Evolutionary conservation across 2,329 filamentous ascomycete species (phyloP).

Genomic region (Phialophora macrospora): DNA sequence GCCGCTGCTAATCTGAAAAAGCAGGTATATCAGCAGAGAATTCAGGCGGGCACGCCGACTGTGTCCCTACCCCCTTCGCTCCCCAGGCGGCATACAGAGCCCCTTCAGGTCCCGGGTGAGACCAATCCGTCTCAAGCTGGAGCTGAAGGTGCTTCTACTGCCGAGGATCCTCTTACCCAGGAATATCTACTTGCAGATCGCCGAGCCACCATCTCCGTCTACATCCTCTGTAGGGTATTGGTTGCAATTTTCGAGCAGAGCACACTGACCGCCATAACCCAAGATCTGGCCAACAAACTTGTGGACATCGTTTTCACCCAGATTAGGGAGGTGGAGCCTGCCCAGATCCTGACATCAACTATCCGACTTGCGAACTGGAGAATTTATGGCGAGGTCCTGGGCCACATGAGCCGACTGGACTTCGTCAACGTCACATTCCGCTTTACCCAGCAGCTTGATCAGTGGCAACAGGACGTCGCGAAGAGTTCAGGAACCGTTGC

Average conservation of each 20-base stretch:
- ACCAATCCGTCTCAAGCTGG: conserved; percentile 43
- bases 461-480: conserved; percentile 74
- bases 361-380: conserved; percentile 94
- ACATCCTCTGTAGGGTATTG: conserved; percentile 89
- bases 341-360: conserved; percentile 71
- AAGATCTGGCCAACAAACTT: conserved; percentile 90
- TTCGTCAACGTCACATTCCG: conserved; percentile 82
- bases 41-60: conserved; percentile 22
- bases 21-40: conserved; percentile 34
- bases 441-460: conserved; percentile 80
- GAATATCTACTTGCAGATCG: conserved; percentile 81
- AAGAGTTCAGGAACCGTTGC: conserved; percentile 64
- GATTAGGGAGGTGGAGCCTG: conserved; percentile 83
- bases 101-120: conserved; percentile 56
- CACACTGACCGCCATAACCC: conserved; percentile 77
- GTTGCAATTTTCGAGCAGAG: conserved; percentile 94
- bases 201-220: conserved; percentile 91
- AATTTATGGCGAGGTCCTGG: conserved; percentile 87
- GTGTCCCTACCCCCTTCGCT: conserved; percentile 49
- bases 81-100: conserved; percentile 75
- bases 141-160: conserved; percentile 41
- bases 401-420: conserved; percentile 94
- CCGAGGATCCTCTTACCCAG: conserved; percentile 46
- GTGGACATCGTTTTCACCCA: conserved; percentile 98
- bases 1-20: conserved; percentile 71